Base-by-base conservation (phyloP, 108 stramenopile species). In the Stephanodiscus triporus region DNA sequence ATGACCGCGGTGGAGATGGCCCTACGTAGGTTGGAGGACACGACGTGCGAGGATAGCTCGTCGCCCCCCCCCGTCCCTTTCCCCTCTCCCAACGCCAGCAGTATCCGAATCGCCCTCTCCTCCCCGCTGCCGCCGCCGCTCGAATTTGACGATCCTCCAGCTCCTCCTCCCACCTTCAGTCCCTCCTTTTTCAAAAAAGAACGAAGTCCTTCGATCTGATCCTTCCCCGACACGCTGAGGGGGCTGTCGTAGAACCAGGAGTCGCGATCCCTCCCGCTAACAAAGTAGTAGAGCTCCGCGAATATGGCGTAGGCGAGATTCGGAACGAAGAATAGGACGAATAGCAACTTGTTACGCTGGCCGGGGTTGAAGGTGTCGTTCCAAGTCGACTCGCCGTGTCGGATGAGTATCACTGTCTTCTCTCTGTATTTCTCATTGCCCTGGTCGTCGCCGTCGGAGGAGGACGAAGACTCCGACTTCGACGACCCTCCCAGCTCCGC, bases 301-400 rank as follows among this genome's bases (percentile, higher is more conserved):
- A 72, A 23, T 4, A 91, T 56, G 10, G 90, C 85, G 24, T 84
- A 77, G 68, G 91, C 40, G 20, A 93, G 61, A 65, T 85, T 85
- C 4, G 94, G 94, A 36, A 95, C 65, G 78, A 93, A 95, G 56
- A 80, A 75, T 40, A 88, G 47, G 0, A 84, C 50, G 67, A 95
- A 95, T 19, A 55, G n/a, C 30, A 75, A n/a, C 40, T 72, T 76
- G 63, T 76, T 77, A 8, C 91, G 86, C 58, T 91, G 89, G 22
- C 95, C 92, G 68, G 90, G 82, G 73, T 95, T 95, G 79, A 95
- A 95, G n/a, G 91, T 93, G 48, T 95, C 91, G 68, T 95, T 95
- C 94, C 94, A 95, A 17, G 88, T 89, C 17, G 85, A 90, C 70
- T 91, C 95, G 22, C 94, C 94, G 51, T 95, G 94, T 6, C 94